phyloP scores from a whole-genome alignment of 2,329 filamentous ascomycete genomes.

The Diaporthe citri region DNA sequence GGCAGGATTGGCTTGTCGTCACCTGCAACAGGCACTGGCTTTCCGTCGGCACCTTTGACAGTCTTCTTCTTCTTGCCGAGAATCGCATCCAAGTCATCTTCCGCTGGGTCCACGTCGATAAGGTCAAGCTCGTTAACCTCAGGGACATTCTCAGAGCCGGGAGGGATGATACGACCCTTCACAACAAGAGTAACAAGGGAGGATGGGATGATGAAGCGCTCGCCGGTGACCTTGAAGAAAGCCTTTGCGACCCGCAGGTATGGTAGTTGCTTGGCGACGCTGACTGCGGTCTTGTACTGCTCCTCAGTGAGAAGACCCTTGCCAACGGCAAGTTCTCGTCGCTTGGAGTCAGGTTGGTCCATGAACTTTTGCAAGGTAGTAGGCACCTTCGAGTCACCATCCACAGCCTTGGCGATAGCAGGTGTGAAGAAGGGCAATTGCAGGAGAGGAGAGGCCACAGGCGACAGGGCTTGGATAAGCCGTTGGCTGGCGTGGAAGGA shows the following conservation, averaged over 20 bases:
- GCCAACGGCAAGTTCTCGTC: constrained; percentile 78
- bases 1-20: constrained; percentile 78
- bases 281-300: constrained; percentile 82
- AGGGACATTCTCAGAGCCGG: constrained; percentile 82
- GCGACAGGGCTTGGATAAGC: constrained; percentile 89
- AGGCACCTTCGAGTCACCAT: constrained; percentile 81
- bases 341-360: constrained; percentile 80
- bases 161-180: constrained; percentile 93
- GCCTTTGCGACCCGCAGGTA: constrained; percentile 87
- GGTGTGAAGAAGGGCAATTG: constrained; percentile 91
- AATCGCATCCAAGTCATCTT: constrained; percentile 90
- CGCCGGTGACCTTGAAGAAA: constrained; percentile 98
- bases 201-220: constrained; percentile 90
- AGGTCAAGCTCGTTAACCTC: constrained; percentile 82
- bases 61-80: constrained; percentile 81
- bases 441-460: constrained; percentile 86
- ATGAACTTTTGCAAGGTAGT: constrained; percentile 89
- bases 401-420: constrained; percentile 73
- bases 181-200: constrained; percentile 94
- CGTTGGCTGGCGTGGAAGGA: constrained; percentile 87
- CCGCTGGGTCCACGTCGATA: constrained; percentile 90
- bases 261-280: constrained; percentile 86
- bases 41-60: constrained; percentile 72
- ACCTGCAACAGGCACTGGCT: constrained; percentile 59
- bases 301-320: constrained; percentile 77